These are phyloP conservation scores for Pseudevernia furfuracea DNA, from an alignment of 495 filamentous ascomycete species.

Conservation along the genomic window DNA sequence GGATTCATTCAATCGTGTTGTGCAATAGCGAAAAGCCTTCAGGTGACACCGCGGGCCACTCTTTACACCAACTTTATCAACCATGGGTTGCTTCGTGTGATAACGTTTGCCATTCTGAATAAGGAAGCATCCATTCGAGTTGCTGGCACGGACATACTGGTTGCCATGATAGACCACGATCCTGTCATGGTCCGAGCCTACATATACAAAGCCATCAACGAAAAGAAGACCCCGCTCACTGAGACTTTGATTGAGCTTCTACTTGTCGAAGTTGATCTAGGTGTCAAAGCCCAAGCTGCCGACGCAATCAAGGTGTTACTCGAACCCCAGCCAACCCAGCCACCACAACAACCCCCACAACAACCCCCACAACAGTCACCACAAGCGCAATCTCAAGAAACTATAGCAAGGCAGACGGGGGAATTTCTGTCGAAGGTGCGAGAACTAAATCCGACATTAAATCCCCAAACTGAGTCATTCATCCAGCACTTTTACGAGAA, in stretches of 20 bases:
- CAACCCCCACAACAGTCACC: background rate
- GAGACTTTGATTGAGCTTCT: constrained; percentile 92
- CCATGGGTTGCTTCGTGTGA: constrained; percentile 79
- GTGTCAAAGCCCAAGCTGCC: constrained; percentile 91
- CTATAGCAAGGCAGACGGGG: constrained; percentile 56
- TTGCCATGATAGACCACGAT: constrained; percentile 93
- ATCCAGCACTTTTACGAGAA: constrained; percentile 83
- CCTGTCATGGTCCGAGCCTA: constrained; percentile 86
- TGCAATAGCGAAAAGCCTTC: constrained; percentile 86
- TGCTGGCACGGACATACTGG: constrained; percentile 87
- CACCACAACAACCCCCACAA: constrained; percentile 34
- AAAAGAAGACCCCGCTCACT: constrained; percentile 78
- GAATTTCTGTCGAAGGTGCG: constrained; percentile 62
- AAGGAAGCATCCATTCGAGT: constrained; percentile 77
- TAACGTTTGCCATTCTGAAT: constrained; percentile 84
- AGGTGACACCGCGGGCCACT: constrained; percentile 66
- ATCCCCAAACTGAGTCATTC: constrained; percentile 78
- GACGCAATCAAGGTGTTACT: constrained; percentile 92
- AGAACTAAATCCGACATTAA: constrained; percentile 35
- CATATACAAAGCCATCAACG: constrained; percentile 83
- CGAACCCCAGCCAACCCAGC: constrained; percentile 54
- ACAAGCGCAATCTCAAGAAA: constrained; percentile 43
- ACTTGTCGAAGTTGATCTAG: constrained; percentile 82
- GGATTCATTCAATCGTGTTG: constrained; percentile 96
- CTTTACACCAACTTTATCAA: constrained; percentile 85